These are phyloP conservation scores for Phytophthora megakarya DNA, from an alignment of 352 stramenopile species.

Conservation along the genomic window DNA sequence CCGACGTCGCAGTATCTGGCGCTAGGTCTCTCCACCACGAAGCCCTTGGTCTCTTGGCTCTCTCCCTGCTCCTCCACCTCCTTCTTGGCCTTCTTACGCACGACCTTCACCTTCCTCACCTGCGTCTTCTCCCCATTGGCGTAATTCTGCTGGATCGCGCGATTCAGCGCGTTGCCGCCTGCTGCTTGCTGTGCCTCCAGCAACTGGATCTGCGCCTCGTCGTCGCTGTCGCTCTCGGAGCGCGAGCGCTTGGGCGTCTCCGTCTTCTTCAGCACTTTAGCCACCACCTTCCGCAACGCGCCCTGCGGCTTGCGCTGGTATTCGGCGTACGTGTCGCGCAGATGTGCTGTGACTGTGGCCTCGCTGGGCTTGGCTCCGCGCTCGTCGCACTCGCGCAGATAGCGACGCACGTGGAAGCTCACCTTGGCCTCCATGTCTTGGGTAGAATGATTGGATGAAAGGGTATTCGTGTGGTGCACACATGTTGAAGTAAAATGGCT, in stretches of 20 bases:
- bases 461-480: no score
- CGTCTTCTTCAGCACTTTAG: constrained; percentile 76
- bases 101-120: constrained; percentile 75
- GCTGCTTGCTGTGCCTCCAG: constrained; percentile 51
- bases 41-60: constrained; percentile 48
- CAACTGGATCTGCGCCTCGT: constrained; percentile 60
- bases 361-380: constrained; percentile 58
- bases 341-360: constrained; percentile 60
- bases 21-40: constrained; percentile 76
- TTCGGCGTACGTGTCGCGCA: constrained; percentile 81
- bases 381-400: constrained; percentile 83
- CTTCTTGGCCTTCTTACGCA: constrained; percentile 44
- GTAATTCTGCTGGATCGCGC: constrained; percentile 80
- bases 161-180: constrained; percentile 71
- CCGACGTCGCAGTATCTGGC: constrained; percentile 89
- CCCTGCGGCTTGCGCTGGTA: constrained; percentile 85
- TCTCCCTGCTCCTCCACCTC: constrained; percentile 1
- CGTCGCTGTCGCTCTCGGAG: constrained; percentile 62
- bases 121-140: constrained; percentile 39
- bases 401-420: constrained; percentile 86
- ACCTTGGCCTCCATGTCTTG: constrained; percentile 84
- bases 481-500: no score
- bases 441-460: no score
- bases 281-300: constrained; percentile 67
- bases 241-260: constrained; percentile 59